These are phyloP conservation scores for Ceratorhiza oryzae-sativae DNA, from an alignment of 1,284 basidiomycete genomes.

Conservation along the genomic window DNA sequence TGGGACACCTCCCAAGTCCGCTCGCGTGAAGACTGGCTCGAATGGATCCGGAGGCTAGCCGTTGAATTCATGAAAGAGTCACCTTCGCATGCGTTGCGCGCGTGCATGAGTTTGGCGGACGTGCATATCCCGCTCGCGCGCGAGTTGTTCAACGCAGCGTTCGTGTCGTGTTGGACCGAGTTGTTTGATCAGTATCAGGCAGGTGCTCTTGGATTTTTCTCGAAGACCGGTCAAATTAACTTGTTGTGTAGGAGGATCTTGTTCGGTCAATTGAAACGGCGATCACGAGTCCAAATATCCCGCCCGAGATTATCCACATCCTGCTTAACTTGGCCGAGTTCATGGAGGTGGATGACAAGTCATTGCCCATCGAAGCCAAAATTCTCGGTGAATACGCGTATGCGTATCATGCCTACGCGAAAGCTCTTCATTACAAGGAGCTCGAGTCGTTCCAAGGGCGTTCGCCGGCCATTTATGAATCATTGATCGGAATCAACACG, in stretches of 20 bases:
- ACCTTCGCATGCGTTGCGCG: constrained; percentile 94
- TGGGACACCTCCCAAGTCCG: constrained; percentile 90
- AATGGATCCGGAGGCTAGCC: constrained; percentile 94
- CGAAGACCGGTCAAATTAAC: constrained; percentile 30
- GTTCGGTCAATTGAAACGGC: constrained; percentile 91
- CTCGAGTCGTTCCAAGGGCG: constrained; percentile 95
- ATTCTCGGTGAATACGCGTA: constrained; percentile 94
- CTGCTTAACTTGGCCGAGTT: constrained; percentile 98
- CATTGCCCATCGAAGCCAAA: constrained; percentile 91
- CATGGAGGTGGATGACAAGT: constrained; percentile 99
- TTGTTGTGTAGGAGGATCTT: constrained; percentile 77
- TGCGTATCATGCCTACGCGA: constrained; percentile 95
- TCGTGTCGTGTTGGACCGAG: constrained; percentile 97
- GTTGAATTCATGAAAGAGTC: constrained; percentile 99
- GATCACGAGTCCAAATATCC: constrained; percentile 80
- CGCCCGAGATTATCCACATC: constrained; percentile 92
- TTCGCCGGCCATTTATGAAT: constrained; percentile 79
- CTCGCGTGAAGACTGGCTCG: constrained; percentile 90
- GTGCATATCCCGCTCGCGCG: constrained; percentile 91
- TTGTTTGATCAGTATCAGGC: constrained; percentile 97
- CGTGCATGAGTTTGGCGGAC: constrained; percentile 93
- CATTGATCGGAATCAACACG: constrained; percentile 96
- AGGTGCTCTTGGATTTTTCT: constrained; percentile 45
- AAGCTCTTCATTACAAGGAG: constrained; percentile 99
- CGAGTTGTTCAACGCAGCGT: constrained; percentile 98